Conservation (phyloP, 2,329 filamentous ascomycete species). For the Fusarium sambucinum region DNA sequence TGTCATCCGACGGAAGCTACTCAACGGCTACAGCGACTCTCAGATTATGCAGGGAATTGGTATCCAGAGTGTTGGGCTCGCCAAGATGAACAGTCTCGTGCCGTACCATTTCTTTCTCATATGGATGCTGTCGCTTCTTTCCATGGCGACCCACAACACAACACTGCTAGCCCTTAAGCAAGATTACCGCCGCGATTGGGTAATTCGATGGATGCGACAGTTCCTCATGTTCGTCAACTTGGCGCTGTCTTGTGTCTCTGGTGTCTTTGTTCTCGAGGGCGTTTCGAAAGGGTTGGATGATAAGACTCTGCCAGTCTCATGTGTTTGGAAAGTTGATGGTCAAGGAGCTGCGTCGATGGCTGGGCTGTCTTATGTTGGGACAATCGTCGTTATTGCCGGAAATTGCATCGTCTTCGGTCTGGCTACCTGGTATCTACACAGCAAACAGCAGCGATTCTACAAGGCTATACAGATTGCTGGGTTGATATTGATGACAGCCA, state of each 20-base stretch:
- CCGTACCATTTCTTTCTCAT: constrained; percentile 79
- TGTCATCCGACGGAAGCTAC: constrained; percentile 71
- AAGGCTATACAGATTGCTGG: constrained; percentile 66
- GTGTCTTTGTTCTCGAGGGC: constrained; percentile 67
- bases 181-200: constrained; percentile 75
- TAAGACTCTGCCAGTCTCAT: constrained; percentile 69
- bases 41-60: constrained; percentile 77
- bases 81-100: constrained; percentile 68
- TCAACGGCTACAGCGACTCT: constrained; percentile 75
- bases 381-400: constrained; percentile 70
- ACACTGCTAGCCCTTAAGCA: constrained; percentile 73
- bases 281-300: constrained; percentile 64
- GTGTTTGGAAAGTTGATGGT: constrained; percentile 66
- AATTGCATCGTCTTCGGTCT: constrained; percentile 70
- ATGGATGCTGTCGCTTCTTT: constrained; percentile 74
- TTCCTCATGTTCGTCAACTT: constrained; percentile 75
- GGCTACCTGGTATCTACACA: constrained; percentile 74
- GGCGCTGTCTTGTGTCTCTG: constrained; percentile 66
- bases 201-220: constrained; percentile 74
- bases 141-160: constrained; percentile 74
- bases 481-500: constrained; percentile 66
- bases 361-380: constrained; percentile 67
- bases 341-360: constrained; percentile 55
- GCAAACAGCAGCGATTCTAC: constrained; percentile 65
- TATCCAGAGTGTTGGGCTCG: constrained; percentile 73